phyloP scores from a whole-genome alignment of 495 filamentous ascomycete genomes.

The Penicillium paxilli region DNA sequence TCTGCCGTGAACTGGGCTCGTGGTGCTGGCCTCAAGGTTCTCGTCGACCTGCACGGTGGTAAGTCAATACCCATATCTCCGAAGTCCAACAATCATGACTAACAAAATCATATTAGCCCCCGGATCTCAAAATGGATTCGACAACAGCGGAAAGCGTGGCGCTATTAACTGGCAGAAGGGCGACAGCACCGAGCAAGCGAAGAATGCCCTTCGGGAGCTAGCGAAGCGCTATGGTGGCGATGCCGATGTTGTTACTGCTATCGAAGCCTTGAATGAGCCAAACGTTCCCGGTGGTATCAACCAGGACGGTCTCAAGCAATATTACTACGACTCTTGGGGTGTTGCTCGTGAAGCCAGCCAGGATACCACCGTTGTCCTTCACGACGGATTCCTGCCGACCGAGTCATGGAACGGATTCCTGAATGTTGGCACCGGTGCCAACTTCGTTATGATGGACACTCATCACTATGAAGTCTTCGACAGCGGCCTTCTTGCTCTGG shows the following conservation, averaged over 20 bases:
- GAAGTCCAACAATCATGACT: conserved; percentile 14
- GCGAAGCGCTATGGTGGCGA: conserved; percentile 58
- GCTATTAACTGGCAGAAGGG: conserved; percentile 62
- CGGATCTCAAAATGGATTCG: conserved; percentile 81
- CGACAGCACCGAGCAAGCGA: conserved; percentile 54
- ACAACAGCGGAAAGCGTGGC: conserved; percentile 71
- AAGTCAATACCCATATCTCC: conserved; percentile 17
- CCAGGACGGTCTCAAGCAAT: conserved; percentile 53
- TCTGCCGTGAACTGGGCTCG: conserved; percentile 69
- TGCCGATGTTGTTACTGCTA: conserved; percentile 65
- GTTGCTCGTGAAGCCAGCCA: conserved; percentile 50
- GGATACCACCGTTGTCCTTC: conserved; percentile 59
- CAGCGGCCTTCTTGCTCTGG: conserved; percentile 51
- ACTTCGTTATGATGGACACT: conserved; percentile 67
- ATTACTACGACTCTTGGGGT: conserved; percentile 63
- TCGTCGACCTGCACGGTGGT: conserved; percentile 73
- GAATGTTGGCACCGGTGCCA: conserved; percentile 47
- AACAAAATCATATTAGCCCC: conserved; percentile 49
- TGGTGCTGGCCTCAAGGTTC: conserved; percentile 60
- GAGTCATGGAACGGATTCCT: conserved; percentile 74
- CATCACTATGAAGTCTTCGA: conserved; percentile 73
- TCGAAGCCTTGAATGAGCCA: conserved; percentile 76
- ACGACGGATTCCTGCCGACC: conserved; percentile 66
- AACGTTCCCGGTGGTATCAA: conserved; percentile 54
- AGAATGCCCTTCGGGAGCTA: conserved; percentile 58